These are phyloP conservation scores for Dothidotthia symphoricarpi DNA, from an alignment of 2,329 filamentous ascomycete species.

Conservation along the genomic window DNA sequence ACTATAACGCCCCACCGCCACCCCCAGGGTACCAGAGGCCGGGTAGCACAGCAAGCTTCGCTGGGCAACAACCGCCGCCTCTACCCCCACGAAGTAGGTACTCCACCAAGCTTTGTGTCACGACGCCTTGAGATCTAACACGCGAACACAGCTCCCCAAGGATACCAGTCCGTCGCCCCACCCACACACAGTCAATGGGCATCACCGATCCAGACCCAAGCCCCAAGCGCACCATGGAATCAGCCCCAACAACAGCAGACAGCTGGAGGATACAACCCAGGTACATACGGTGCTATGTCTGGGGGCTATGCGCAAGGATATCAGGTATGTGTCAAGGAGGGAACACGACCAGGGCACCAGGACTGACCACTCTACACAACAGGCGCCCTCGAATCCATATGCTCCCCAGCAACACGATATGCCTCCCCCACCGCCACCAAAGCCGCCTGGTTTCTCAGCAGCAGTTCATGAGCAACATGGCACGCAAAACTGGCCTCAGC, in stretches of 20 bases:
- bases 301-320: conserved; percentile 22
- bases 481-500: conserved; percentile 16
- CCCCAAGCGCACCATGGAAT: conserved; percentile 24
- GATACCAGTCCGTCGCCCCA: conserved; percentile 25
- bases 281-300: conserved; percentile 35
- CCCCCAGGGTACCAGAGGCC: conserved; percentile 30
- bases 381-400: conserved; percentile 16
- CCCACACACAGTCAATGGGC: conserved; percentile 33
- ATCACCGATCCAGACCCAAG: conserved; percentile 21
- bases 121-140: conserved; percentile 1
- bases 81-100: conserved; percentile 28
- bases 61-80: conserved; percentile 24
- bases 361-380: conserved; percentile 1
- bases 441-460: conserved; percentile 34
- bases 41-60: conserved; percentile 32
- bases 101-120: background rate
- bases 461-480: conserved; percentile 20
- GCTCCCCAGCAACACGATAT: conserved; percentile 27
- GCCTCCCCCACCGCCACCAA: conserved; percentile 40
- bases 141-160: conserved; percentile 15
- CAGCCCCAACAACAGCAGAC: conserved; percentile 23
- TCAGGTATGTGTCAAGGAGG: conserved; percentile 9
- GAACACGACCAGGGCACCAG: conserved; percentile 1
- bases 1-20: conserved; percentile 29
- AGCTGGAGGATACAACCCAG: conserved; percentile 32